A percentile compares a stretch with the other conserved stretches of the same genome.
Conservation (phyloP, 2,329 filamentous ascomycete species). For the Scedosporium dehoogii region DNA sequence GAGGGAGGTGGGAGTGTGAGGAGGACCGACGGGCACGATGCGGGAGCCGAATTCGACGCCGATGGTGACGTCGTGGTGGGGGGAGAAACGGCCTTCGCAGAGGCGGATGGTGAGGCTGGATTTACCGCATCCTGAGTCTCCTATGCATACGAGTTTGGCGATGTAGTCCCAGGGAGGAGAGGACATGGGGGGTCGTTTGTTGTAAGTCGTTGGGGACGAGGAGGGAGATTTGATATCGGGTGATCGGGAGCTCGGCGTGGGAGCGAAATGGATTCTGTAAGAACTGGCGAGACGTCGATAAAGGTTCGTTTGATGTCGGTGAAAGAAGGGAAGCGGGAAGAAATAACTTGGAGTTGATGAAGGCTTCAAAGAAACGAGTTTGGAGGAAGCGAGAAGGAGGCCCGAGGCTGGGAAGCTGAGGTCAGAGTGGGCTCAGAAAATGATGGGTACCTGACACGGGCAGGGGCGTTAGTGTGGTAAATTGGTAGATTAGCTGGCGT, state of each 20-base stretch:
- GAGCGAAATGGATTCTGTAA: not conserved
- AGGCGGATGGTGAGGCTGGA: constrained; percentile 88
- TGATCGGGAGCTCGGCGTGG: not conserved
- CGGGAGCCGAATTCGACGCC: constrained; percentile 92
- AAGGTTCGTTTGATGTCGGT: no score
- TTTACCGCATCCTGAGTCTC: constrained; percentile 94
- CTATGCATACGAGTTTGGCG: constrained; percentile 95
- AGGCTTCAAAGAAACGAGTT: not conserved
- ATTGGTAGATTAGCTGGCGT: not conserved
- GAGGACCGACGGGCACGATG: constrained; percentile 83
- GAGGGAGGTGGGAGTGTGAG: constrained; percentile 44
- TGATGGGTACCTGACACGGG: not conserved
- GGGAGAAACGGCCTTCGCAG: constrained; percentile 90
- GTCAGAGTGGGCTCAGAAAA: not conserved
- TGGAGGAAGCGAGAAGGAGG: not conserved
- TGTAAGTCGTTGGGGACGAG: constrained; percentile 6
- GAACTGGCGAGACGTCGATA: not conserved
- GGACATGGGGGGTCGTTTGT: constrained; percentile 33
- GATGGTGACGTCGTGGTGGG: constrained; percentile 94
- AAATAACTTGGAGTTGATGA: not conserved
- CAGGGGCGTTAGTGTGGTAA: not conserved
- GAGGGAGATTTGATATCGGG: constrained; percentile 6
- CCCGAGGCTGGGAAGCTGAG: not conserved
- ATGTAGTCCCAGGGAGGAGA: constrained; percentile 91
- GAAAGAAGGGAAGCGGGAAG: no score